Conservation (phyloP, 305 asterid genomes). For the Plantago coronopus region DNA sequence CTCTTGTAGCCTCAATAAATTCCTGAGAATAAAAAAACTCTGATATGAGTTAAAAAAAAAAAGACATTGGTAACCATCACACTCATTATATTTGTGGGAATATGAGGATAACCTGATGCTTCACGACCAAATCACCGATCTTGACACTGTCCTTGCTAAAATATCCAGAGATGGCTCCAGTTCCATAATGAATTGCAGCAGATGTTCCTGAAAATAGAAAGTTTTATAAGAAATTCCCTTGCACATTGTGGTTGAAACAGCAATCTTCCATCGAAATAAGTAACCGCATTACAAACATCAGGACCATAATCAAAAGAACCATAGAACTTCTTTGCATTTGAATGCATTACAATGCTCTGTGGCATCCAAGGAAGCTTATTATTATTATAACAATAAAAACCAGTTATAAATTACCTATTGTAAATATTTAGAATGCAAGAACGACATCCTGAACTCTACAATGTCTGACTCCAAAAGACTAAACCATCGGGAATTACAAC, state of each 20-base stretch:
- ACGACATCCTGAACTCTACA: too few species aligned
- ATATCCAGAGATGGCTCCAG: constrained; percentile 89
- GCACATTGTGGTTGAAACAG: background rate
- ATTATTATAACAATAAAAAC: too few species aligned
- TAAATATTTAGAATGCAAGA: too few species aligned
- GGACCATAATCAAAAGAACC: too few species aligned
- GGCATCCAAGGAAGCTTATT: too few species aligned
- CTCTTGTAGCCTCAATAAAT: constrained; percentile 87
- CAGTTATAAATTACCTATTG: too few species aligned
- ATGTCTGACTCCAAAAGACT: too few species aligned
- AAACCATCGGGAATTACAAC: background rate
- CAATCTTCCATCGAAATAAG: background rate
- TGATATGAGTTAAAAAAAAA: background rate
- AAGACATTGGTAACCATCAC: background rate
- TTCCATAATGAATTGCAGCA: constrained; percentile 85
- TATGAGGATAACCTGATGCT: constrained; percentile 51
- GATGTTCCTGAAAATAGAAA: constrained; percentile 45
- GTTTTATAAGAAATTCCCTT: background rate
- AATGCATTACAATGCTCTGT: too few species aligned
- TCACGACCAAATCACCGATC: constrained; percentile 69
- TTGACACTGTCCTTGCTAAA: constrained; percentile 60
- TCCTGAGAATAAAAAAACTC: constrained; percentile 39
- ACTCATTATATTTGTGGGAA: background rate
- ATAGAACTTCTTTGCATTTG: too few species aligned
- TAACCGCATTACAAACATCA: background rate